Conservation (phyloP, 2,329 filamentous ascomycete genomes). For the Claviceps pazoutovae region DNA sequence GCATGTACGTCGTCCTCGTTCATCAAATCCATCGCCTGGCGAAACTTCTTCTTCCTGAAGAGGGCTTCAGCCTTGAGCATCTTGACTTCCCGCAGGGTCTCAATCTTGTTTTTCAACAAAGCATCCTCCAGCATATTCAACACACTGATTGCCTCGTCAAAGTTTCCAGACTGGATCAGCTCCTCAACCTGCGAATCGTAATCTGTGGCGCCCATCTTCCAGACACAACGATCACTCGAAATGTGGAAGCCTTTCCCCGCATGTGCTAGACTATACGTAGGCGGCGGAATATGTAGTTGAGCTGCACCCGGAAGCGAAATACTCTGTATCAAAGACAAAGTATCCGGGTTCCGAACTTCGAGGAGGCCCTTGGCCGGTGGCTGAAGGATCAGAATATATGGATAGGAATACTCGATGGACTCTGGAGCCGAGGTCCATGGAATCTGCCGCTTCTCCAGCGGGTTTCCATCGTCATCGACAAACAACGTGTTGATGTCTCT, state of each 20-base stretch:
- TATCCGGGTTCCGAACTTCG: conserved; percentile 87
- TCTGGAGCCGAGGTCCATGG: conserved; percentile 84
- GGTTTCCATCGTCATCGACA: conserved; percentile 68
- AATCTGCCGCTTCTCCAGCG: conserved; percentile 74
- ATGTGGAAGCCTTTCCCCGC: conserved; percentile 93
- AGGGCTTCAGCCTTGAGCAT: conserved; percentile 80
- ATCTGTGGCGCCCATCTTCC: conserved; percentile 88
- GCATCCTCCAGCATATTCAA: conserved; percentile 86
- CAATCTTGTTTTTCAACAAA: conserved; percentile 66
- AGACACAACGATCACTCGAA: conserved; percentile 78
- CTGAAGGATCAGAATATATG: conserved; percentile 81
- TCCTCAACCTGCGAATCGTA: conserved; percentile 84
- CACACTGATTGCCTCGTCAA: conserved; percentile 87
- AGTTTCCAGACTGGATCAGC: conserved; percentile 56
- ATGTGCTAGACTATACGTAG: conserved; percentile 86
- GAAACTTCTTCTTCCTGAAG: conserved; percentile 72
- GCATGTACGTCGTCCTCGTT: conserved; percentile 71
- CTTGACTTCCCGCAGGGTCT: conserved; percentile 71
- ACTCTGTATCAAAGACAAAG: conserved; percentile 75
- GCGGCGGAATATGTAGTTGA: conserved; percentile 80
- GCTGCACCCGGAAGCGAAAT: conserved; percentile 70
- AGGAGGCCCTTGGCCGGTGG: conserved; percentile 68
- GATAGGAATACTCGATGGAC: conserved; percentile 89
- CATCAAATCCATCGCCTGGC: conserved; percentile 79
- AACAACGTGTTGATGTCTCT: conserved; percentile 96